Percentiles rank a stretch among this genome's conserved stretches.
These are phyloP conservation scores for Rhodotorula kratochvilovae DNA, from an alignment of 768 basidiomycete genomes.

Conservation along the genomic window DNA sequence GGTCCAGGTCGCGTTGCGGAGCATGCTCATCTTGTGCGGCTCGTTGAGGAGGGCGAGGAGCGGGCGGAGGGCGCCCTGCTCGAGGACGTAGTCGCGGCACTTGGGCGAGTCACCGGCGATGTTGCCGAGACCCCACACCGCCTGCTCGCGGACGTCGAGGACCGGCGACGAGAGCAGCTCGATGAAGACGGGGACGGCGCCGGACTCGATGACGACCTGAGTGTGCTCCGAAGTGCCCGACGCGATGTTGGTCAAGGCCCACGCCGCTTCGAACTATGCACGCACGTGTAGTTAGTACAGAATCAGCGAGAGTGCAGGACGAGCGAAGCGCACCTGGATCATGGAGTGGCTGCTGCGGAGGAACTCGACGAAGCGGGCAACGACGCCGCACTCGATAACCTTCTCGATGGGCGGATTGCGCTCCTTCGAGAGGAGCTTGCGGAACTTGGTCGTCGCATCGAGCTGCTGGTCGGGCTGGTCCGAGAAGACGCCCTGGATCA, in stretches of 20 bases:
- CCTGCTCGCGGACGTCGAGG: slow-evolving; percentile 95
- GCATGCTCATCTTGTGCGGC: slow-evolving; percentile 98
- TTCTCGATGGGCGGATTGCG: slow-evolving; percentile 98
- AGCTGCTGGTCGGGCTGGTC: slow-evolving; percentile 85
- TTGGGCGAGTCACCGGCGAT: slow-evolving; percentile 97
- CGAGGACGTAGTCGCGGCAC: slow-evolving; percentile 93
- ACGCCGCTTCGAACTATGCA: slow-evolving; percentile 44
- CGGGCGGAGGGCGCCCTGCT: slow-evolving; percentile 85
- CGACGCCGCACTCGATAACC: slow-evolving; percentile 95
- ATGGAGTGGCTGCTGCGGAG: slow-evolving; percentile 56
- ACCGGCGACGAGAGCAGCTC: slow-evolving; percentile 88
- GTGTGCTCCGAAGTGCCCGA: slow-evolving; percentile 93
- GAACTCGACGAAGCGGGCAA: slow-evolving; percentile 95
- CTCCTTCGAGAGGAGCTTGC: slow-evolving; percentile 97
- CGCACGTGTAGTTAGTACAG: too few relatives aligned
- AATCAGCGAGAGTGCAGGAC: too few relatives aligned
- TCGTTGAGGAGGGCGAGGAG: slow-evolving; percentile 53
- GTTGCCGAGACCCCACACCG: slow-evolving; percentile 98
- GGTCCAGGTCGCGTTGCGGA: slow-evolving; percentile 92
- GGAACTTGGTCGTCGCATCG: slow-evolving; percentile 96
- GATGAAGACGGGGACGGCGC: slow-evolving; percentile 95
- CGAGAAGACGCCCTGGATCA: slow-evolving; percentile 89
- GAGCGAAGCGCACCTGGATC: slow-evolving; percentile 52
- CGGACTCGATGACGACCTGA: slow-evolving; percentile 90
- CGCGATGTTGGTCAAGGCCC: slow-evolving; percentile 45